phyloP scores from a whole-genome alignment of 2,329 filamentous ascomycete genomes.

The Ascochyta rabiei region DNA sequence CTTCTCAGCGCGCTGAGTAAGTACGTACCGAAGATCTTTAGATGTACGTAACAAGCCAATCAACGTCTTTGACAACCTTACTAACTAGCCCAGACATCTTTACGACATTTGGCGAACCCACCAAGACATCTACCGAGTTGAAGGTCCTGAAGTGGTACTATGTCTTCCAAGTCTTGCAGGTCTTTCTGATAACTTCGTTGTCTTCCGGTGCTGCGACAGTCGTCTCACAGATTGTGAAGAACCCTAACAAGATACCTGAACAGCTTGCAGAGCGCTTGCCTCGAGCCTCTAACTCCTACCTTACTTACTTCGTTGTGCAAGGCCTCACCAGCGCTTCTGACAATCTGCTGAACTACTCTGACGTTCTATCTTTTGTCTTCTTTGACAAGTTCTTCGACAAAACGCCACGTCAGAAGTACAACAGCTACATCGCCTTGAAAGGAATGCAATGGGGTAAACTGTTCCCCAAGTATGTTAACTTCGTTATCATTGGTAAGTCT shows the following conservation, averaged over 20 bases:
- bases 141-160: constrained; percentile 94
- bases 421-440: constrained; percentile 39
- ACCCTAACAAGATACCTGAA: constrained; percentile 66
- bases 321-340: constrained; percentile 79
- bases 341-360: constrained; percentile 74
- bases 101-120: constrained; percentile 79
- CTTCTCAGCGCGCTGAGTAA: constrained; percentile 81
- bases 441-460: constrained; percentile 49
- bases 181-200: constrained; percentile 86
- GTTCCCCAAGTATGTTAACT: constrained; percentile 50
- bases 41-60: constrained; percentile 60
- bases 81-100: constrained; percentile 67
- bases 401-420: constrained; percentile 64
- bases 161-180: constrained; percentile 85
- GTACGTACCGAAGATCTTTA: constrained; percentile 84
- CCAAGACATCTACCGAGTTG: constrained; percentile 78
- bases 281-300: constrained; percentile 89
- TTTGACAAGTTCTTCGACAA: constrained; percentile 76
- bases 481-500: constrained; percentile 48
- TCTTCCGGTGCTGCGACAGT: constrained; percentile 79
- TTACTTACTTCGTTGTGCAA: constrained; percentile 93
- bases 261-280: constrained; percentile 78
- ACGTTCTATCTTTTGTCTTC: constrained; percentile 75
- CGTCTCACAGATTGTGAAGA: constrained; percentile 63
- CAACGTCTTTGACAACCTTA: not conserved